Conservation (phyloP, 2,329 filamentous ascomycete genomes). For the Pseudogymnoascus sp. region DNA sequence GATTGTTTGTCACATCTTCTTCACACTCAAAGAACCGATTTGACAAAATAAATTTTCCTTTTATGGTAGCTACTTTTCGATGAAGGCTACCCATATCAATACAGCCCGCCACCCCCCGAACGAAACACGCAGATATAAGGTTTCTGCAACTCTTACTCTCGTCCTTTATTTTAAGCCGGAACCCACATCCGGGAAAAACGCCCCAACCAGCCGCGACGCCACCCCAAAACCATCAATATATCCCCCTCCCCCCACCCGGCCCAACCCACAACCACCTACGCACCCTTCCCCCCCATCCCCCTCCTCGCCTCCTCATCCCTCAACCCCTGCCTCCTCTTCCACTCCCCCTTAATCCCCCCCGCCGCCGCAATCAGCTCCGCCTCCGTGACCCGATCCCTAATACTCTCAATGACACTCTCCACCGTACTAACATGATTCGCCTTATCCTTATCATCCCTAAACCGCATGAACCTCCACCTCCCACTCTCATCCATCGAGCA, state of each 20-base stretch:
- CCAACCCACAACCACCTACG: neutral
- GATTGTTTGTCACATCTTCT: neutral
- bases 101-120: neutral
- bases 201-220: neutral
- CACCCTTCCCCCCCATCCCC: constrained; percentile 15
- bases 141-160: neutral
- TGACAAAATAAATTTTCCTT: neutral
- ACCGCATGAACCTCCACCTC: constrained; percentile 79
- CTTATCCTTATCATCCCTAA: constrained; percentile 86
- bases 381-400: constrained; percentile 75
- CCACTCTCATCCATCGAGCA: constrained; percentile 70
- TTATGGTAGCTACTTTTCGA: neutral
- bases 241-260: neutral
- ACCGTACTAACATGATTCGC: constrained; percentile 85
- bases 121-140: neutral
- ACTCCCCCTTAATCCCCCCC: constrained; percentile 65
- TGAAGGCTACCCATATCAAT: neutral
- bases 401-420: constrained; percentile 80
- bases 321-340: constrained; percentile 48
- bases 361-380: constrained; percentile 67
- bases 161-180: neutral
- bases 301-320: constrained; percentile 11
- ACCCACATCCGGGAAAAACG: neutral
- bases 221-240: neutral
- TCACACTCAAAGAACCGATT: neutral